phyloP scores from a whole-genome alignment of 768 basidiomycete species.

The Austroboletus eburneus region DNA sequence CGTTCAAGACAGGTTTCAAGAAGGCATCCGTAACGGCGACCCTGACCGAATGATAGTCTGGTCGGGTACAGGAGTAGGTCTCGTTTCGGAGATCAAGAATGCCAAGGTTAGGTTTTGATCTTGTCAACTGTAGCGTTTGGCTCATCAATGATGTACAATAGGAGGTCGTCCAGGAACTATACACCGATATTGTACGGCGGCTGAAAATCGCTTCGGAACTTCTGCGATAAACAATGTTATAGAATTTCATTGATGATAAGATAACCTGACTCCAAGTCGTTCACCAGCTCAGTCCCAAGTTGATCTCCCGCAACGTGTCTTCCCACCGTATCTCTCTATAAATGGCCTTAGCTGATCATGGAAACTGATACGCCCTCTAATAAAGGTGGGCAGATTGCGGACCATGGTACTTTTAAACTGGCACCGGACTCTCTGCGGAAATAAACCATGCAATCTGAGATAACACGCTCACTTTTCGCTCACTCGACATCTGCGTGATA shows the following conservation, averaged over 20 bases:
- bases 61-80: conserved; percentile 64
- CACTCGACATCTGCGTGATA: conserved; percentile 1
- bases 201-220: conserved; percentile 30
- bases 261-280: conserved; percentile 4
- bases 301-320: conserved; percentile 1
- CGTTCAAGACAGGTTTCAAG: conserved; percentile 42
- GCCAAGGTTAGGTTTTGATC: conserved; percentile 33
- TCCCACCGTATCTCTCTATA: conserved; percentile 19
- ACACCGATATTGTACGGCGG: conserved; percentile 40
- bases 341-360: conserved; percentile 1
- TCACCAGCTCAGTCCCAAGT: conserved; percentile 1
- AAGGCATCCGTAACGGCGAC: conserved; percentile 44
- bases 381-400: conserved; percentile 7
- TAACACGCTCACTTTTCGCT: too few relatives aligned
- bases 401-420: conserved; percentile 5
- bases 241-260: conserved; percentile 22
- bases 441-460: too few relatives aligned
- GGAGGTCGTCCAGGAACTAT: conserved; percentile 54
- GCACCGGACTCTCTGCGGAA: conserved; percentile 10
- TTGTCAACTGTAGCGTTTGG: not conserved
- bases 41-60: conserved; percentile 54
- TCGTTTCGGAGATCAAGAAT: conserved; percentile 44
- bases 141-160: conserved; percentile 27
- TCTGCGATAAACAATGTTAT: conserved; percentile 16
- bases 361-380: conserved; percentile 6